phyloP scores from a whole-genome alignment of 2,329 filamentous ascomycete genomes.

The Aspergillus nomiae region DNA sequence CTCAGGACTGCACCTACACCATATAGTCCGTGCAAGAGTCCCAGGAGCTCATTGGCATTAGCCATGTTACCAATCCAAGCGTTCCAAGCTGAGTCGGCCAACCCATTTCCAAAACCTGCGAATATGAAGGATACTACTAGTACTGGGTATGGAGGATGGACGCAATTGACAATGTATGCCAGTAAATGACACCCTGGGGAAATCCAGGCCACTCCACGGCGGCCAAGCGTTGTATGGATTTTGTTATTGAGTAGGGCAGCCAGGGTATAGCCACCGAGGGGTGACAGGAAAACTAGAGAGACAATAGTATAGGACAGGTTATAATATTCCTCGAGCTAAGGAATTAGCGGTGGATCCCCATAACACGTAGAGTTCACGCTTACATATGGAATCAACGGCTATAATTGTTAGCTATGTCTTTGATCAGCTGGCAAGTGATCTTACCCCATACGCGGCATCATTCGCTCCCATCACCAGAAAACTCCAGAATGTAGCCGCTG shows the following conservation, averaged over 20 bases:
- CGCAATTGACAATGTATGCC: constrained; percentile 38
- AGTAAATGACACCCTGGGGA: constrained; percentile 54
- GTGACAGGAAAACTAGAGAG: constrained; percentile 53
- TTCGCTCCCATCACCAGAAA: constrained; percentile 62
- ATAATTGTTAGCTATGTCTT: background rate
- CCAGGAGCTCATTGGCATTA: constrained; percentile 72
- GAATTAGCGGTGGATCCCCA: background rate
- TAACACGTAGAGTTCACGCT: constrained; percentile 21
- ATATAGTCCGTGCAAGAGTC: constrained; percentile 73
- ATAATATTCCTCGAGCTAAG: constrained; percentile 51
- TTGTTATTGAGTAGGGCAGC: constrained; percentile 50
- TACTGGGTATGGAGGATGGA: constrained; percentile 46
- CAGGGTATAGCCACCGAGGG: constrained; percentile 49
- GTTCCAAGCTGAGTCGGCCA: constrained; percentile 59
- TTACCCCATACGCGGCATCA: constrained; percentile 60
- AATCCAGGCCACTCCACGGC: constrained; percentile 70
- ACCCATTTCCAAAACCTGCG: constrained; percentile 45
- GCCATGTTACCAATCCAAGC: constrained; percentile 72
- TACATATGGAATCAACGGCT: constrained; percentile 55
- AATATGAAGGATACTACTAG: constrained; percentile 44
- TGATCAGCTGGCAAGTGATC: constrained; percentile 15
- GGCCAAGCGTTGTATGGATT: constrained; percentile 55
- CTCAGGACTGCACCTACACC: constrained; percentile 69
- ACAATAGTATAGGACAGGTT: constrained; percentile 51
- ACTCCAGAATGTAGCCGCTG: constrained; percentile 58